Percentiles rank a stretch among this genome's conserved stretches.
phyloP scores from a whole-genome alignment of 495 filamentous ascomycete species.

The Talaromyces adpressus region DNA sequence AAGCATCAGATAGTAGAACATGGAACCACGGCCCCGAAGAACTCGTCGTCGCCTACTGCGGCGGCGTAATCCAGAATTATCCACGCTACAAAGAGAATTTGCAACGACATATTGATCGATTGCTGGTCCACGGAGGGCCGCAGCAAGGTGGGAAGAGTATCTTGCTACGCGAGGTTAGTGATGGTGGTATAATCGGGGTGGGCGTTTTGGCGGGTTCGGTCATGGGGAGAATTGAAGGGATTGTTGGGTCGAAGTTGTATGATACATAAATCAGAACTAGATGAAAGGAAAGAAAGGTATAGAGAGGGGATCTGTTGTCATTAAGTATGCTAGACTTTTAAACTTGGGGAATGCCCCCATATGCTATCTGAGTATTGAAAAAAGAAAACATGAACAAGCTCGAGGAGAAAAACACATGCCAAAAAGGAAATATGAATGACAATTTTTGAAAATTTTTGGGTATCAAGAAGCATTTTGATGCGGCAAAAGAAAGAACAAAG shows the following conservation, averaged over 20 bases:
- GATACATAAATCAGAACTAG: background rate
- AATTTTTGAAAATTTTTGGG: background rate
- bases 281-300: too few species aligned
- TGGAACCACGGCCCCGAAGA: conserved; percentile 39
- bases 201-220: conserved; percentile 55
- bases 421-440: background rate
- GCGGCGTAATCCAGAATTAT: conserved; percentile 65
- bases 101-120: conserved; percentile 53
- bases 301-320: background rate
- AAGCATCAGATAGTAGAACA: background rate
- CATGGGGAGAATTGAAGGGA: conserved; percentile 21
- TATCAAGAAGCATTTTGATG: background rate
- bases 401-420: background rate
- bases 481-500: background rate
- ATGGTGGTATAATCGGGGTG: conserved; percentile 65
- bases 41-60: conserved; percentile 63
- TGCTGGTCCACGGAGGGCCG: conserved; percentile 44
- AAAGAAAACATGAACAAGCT: background rate
- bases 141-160: conserved; percentile 44
- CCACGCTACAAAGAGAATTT: conserved; percentile 58
- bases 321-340: background rate
- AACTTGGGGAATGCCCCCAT: background rate
- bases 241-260: conserved; percentile 17
- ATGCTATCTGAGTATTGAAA: background rate
- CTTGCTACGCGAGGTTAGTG: conserved; percentile 54